phyloP scores from a whole-genome alignment of 345 rosid species.

The Acer yangbiense region DNA sequence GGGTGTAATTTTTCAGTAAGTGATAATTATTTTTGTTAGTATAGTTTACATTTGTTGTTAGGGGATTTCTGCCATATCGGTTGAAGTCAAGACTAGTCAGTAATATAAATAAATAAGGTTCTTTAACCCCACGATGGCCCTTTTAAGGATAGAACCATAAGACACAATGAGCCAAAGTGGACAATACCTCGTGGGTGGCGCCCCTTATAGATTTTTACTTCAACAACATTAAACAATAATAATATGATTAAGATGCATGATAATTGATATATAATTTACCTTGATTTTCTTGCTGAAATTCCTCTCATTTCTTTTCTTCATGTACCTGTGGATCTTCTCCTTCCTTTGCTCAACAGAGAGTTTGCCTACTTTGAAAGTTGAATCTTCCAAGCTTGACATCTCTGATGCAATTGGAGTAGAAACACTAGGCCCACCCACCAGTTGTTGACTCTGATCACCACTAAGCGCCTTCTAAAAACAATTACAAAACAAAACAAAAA shows the following conservation, averaged over 20 bases:
- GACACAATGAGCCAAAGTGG: too few species aligned
- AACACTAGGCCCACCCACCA: slow-evolving; percentile 37
- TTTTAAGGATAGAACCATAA: too few species aligned
- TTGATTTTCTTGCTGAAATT: slow-evolving; percentile 98
- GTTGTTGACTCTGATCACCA: slow-evolving; percentile 44
- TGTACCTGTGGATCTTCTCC: slow-evolving; percentile 88
- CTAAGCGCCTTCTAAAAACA: slow-evolving; percentile 45
- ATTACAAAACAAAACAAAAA: background rate
- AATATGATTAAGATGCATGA: too few species aligned
- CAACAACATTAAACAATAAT: background rate
- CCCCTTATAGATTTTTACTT: too few species aligned
- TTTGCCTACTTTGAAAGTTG: slow-evolving; percentile 70
- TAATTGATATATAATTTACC: slow-evolving; percentile 35
- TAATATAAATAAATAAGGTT: too few species aligned
- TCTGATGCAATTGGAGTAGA: slow-evolving; percentile 59
- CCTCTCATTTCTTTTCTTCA: slow-evolving; percentile 94
- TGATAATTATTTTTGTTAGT: background rate
- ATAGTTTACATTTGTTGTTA: background rate
- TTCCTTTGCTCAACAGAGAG: slow-evolving; percentile 84
- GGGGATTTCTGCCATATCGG: too few species aligned
- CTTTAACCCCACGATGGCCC: too few species aligned
- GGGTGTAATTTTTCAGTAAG: background rate
- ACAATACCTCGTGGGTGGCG: too few species aligned
- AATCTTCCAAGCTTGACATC: slow-evolving; percentile 71
- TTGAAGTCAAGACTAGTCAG: too few species aligned